Conservation (phyloP, 2,329 filamentous ascomycete genomes). For the Colletotrichum tropicale region DNA sequence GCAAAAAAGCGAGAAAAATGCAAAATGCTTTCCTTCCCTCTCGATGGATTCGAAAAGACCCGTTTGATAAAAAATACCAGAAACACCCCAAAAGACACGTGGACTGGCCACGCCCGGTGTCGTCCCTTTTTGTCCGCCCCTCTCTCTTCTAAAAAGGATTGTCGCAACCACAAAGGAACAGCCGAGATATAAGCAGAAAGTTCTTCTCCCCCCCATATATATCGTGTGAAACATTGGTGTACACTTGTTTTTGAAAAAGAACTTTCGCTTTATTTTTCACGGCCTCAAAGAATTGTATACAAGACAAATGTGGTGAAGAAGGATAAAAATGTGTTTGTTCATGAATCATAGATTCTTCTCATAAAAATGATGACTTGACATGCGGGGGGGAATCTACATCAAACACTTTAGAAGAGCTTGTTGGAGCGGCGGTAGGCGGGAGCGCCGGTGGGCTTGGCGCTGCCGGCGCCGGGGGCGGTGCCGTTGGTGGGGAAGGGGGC, state of each 20-base stretch:
- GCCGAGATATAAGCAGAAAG: neutral
- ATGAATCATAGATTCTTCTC: constrained; percentile 22
- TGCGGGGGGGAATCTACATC: constrained; percentile 18
- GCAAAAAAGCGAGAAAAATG: neutral
- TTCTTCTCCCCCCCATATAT: neutral
- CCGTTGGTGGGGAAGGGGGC: constrained; percentile 46
- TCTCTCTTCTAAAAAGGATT: neutral
- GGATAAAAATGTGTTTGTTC: constrained; percentile 13
- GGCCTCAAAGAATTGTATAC: constrained; percentile 5
- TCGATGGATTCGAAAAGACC: neutral
- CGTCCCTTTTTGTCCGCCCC: neutral
- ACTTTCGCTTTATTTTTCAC: constrained; percentile 5
- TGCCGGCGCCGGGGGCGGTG: constrained; percentile 33
- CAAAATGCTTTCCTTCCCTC: neutral
- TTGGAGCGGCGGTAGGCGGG: constrained; percentile 29
- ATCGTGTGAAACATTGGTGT: neutral
- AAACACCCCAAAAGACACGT: neutral
- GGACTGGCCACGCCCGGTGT: neutral
- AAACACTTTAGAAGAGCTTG: constrained; percentile 20
- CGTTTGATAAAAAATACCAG: neutral
- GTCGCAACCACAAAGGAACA: neutral
- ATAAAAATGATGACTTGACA: constrained; percentile 19
- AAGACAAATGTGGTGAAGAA: neutral
- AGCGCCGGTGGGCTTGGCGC: constrained; percentile 36
- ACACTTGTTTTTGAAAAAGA: neutral